Evolutionary conservation across 805 yeast genomes (phyloP).

Genomic region (Lipomyces sp.): DNA sequence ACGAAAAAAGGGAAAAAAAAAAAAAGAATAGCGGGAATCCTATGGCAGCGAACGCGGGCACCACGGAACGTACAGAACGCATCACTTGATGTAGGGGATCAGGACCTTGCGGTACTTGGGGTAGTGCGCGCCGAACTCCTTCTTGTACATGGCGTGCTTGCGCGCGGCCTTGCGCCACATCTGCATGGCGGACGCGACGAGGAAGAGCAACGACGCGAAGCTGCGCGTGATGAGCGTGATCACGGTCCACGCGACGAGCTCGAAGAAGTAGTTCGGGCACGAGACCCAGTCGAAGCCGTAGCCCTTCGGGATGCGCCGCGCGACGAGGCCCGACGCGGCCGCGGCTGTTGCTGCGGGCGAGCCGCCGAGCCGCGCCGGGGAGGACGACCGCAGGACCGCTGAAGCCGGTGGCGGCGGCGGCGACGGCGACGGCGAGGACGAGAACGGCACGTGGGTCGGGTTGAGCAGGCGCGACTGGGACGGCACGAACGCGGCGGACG

Average conservation of each 20-base stretch:
- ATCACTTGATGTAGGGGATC: slow-evolving; percentile 67
- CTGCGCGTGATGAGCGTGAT: slow-evolving; percentile 70
- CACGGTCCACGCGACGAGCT: slow-evolving; percentile 68
- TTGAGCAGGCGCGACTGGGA: not conserved
- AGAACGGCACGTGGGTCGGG: not conserved
- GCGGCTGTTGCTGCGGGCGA: no score
- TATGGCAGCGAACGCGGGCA: no score
- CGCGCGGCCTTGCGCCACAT: slow-evolving; percentile 91
- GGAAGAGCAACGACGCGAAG: slow-evolving; percentile 56
- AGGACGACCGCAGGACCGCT: no score
- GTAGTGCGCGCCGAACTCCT: slow-evolving; percentile 72
- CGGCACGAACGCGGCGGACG: not conserved
- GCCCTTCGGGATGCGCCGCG: slow-evolving; percentile 72
- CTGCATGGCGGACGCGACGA: slow-evolving; percentile 66
- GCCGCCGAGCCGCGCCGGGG: no score
- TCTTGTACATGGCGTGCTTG: slow-evolving; percentile 67
- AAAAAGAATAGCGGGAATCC: no score
- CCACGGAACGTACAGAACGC: no score
- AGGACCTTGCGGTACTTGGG: slow-evolving; percentile 74
- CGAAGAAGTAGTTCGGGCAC: slow-evolving; percentile 95
- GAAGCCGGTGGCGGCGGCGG: not conserved
- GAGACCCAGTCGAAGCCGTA: slow-evolving; percentile 77
- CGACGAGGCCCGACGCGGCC: slow-evolving; percentile 32
- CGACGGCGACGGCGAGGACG: not conserved
- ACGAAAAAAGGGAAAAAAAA: no score